These are phyloP conservation scores for Inonotus hispidus DNA, from an alignment of 1,284 basidiomycete genomes.

Conservation along the genomic window DNA sequence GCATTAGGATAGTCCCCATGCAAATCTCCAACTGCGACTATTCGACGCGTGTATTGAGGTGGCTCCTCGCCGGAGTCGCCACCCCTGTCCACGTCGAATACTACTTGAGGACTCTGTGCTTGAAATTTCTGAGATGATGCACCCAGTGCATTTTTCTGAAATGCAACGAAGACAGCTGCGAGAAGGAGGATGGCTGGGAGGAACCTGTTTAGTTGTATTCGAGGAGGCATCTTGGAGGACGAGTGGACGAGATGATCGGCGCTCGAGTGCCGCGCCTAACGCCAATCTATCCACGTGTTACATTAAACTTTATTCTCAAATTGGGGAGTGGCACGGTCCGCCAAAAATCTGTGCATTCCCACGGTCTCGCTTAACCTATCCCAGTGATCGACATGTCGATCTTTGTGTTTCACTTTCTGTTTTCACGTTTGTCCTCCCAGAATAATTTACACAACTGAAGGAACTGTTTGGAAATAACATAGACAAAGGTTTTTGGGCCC, in stretches of 20 bases:
- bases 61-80: not conserved
- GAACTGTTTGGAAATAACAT: too few species aligned
- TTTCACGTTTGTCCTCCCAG: too few species aligned
- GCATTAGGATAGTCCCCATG: conserved; percentile 77
- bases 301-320: not conserved
- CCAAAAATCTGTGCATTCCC: too few species aligned
- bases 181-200: conserved; percentile 8
- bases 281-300: not conserved
- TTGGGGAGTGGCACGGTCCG: too few species aligned
- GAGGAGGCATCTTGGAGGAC: conserved; percentile 5
- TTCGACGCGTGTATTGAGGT: conserved; percentile 33
- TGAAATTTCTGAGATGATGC: not conserved
- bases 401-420: too few species aligned
- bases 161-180: conserved; percentile 4
- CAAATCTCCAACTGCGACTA: conserved; percentile 78
- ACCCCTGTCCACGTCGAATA: not conserved
- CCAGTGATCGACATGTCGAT: too few species aligned
- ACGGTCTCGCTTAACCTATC: too few species aligned
- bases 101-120: not conserved
- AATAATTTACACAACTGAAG: too few species aligned
- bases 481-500: too few species aligned
- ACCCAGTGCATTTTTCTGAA: not conserved
- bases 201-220: conserved; percentile 1
- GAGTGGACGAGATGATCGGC: not conserved
- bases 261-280: not conserved